Evolutionary conservation across 768 basidiomycete genomes (phyloP).

Genomic region (Cubamyces lactineus): DNA sequence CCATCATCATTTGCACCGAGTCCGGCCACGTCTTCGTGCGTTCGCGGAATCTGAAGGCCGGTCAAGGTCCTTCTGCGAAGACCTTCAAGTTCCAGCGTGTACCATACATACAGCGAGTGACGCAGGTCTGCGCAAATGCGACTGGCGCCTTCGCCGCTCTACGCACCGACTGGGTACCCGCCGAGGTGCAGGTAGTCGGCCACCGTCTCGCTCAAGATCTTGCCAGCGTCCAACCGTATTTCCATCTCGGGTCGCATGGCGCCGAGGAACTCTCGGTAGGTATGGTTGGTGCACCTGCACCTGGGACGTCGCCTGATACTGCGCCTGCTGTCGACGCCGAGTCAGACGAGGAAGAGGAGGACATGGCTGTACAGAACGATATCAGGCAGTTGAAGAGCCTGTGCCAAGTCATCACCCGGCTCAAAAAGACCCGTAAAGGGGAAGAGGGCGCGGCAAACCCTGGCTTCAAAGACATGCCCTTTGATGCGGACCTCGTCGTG

Average conservation of each 20-base stretch:
- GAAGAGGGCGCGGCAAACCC: constrained; percentile 2
- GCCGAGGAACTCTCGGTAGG: neutral
- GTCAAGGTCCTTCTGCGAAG: constrained; percentile 42
- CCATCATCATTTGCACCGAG: constrained; percentile 89
- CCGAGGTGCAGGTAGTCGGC: constrained; percentile 57
- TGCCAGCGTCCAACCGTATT: constrained; percentile 65
- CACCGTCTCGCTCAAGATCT: constrained; percentile 67
- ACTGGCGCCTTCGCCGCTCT: constrained; percentile 90
- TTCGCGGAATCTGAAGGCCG: constrained; percentile 45
- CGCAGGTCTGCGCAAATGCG: constrained; percentile 75
- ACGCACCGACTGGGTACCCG: constrained; percentile 68
- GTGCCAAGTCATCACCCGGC: constrained; percentile 26
- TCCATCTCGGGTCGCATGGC: neutral
- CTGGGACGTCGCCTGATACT: neutral
- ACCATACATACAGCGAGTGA: constrained; percentile 82
- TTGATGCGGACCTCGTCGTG: constrained; percentile 69
- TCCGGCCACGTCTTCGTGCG: constrained; percentile 95
- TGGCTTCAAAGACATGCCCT: constrained; percentile 13
- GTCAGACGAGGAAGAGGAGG: constrained; percentile 31
- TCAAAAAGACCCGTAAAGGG: constrained; percentile 19
- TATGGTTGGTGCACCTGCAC: neutral
- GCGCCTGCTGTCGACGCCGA: neutral
- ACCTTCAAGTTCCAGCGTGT: constrained; percentile 79
- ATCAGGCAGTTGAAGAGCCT: constrained; percentile 32
- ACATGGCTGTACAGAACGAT: constrained; percentile 42